Evolutionary conservation across 2,329 filamentous ascomycete genomes (phyloP).

Genomic region (Pyricularia pennisetigena): DNA sequence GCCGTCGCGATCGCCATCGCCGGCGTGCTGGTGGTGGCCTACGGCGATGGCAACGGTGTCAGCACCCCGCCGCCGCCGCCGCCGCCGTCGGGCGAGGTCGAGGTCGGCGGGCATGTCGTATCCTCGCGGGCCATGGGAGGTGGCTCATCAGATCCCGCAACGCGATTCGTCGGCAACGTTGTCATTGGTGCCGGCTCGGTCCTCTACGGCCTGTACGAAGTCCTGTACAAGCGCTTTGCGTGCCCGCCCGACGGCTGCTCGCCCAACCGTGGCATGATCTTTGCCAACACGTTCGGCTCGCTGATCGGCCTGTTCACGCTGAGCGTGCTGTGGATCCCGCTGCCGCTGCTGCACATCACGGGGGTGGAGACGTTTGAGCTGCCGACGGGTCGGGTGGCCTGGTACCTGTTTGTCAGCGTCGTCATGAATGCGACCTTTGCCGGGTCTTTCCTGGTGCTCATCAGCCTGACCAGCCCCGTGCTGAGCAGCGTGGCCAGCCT

Average conservation of each 20-base stretch:
- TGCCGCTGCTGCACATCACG: slow-evolving; percentile 71
- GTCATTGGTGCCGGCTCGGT: slow-evolving; percentile 87
- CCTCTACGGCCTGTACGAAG: slow-evolving; percentile 93
- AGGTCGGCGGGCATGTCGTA: background rate
- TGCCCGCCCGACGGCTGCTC: slow-evolving; percentile 86
- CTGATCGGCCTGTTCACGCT: slow-evolving; percentile 83
- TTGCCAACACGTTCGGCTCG: slow-evolving; percentile 86
- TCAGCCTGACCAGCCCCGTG: slow-evolving; percentile 86
- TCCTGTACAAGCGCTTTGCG: slow-evolving; percentile 86
- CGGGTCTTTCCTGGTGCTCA: slow-evolving; percentile 85
- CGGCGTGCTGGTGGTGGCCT: slow-evolving; percentile 90
- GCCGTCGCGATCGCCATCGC: slow-evolving; percentile 80
- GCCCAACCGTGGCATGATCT: slow-evolving; percentile 84
- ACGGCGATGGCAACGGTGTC: slow-evolving; percentile 58
- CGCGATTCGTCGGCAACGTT: slow-evolving; percentile 74
- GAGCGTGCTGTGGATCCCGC: slow-evolving; percentile 79
- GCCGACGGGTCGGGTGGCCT: slow-evolving; percentile 66
- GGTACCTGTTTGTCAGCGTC: slow-evolving; percentile 72
- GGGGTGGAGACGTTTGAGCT: slow-evolving; percentile 77
- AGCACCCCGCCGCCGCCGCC: slow-evolving; percentile 30
- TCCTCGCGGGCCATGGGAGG: background rate
- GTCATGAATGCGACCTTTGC: slow-evolving; percentile 86
- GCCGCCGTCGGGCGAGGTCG: slow-evolving; percentile 23
- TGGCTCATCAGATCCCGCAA: slow-evolving; percentile 27
- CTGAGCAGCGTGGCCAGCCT: slow-evolving; percentile 86